Conservation (phyloP, 176 grass and related monocot genomes). For the Bothriochloa decipiens region DNA sequence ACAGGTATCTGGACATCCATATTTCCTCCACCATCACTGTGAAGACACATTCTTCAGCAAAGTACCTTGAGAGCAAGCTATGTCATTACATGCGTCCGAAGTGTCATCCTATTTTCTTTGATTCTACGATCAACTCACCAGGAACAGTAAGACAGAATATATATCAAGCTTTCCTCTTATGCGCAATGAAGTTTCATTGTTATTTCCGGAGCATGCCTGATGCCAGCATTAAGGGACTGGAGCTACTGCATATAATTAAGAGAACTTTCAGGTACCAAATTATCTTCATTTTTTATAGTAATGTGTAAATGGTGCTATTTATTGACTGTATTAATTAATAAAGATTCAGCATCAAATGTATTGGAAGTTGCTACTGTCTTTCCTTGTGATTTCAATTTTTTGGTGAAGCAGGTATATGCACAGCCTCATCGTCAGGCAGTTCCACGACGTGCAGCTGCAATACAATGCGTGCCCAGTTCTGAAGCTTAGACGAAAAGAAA, state of each 20-base stretch:
- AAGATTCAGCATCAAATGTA: slow-evolving; percentile 5
- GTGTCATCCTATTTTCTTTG: slow-evolving; percentile 86
- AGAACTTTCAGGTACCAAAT: slow-evolving; percentile 66
- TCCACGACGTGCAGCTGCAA: slow-evolving; percentile 45
- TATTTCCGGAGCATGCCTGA: slow-evolving; percentile 53
- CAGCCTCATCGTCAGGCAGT: slow-evolving; percentile 54
- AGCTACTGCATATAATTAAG: slow-evolving; percentile 64
- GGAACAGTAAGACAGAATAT: slow-evolving; percentile 70
- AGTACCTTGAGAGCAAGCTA: slow-evolving; percentile 57
- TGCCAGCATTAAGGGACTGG: slow-evolving; percentile 37
- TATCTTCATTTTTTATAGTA: neutral
- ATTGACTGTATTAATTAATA: neutral
- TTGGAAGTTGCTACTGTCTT: slow-evolving; percentile 1
- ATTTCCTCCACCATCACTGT: slow-evolving; percentile 79
- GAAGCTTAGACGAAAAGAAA: slow-evolving; percentile 58
- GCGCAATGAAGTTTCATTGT: slow-evolving; percentile 96
- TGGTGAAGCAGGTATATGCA: slow-evolving; percentile 74
- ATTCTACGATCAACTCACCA: slow-evolving; percentile 79
- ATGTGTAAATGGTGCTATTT: neutral
- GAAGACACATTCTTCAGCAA: slow-evolving; percentile 46
- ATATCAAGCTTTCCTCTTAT: slow-evolving; percentile 83
- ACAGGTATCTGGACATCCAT: slow-evolving; percentile 66
- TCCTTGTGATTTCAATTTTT: neutral
- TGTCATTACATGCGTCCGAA: slow-evolving; percentile 73
- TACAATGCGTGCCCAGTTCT: slow-evolving; percentile 50